Base-by-base conservation (phyloP, 1,284 basidiomycete species). In the Cutaneotrichosporon sp. region DNA sequence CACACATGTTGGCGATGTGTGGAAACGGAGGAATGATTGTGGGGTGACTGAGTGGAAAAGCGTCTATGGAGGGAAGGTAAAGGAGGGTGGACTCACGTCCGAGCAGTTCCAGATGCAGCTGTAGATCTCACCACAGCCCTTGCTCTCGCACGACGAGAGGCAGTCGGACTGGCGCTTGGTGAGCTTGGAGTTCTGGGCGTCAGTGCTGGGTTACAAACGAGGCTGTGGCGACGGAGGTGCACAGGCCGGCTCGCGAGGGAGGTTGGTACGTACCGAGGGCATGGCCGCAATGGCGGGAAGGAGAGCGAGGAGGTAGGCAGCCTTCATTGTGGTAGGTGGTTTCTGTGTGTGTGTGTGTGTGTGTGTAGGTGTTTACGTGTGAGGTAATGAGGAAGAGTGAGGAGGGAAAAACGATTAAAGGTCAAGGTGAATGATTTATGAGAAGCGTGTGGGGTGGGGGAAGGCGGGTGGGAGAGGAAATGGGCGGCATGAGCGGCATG, bases 81-180 rank as follows among this genome's bases (percentile, higher is more conserved):
- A 9, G 14, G 16, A 21, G 8, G 13, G 14, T 1, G n/a, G 34
- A 63, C 66, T 68, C 61, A 68, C 66, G 61, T 68, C 56, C 38
- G 63, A 68, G 22, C 22, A 18, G 51, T 68, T 49, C 66, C 66
- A 68, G 61, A 68, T 57, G 38, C 66, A 68, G 22, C 26, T 30
- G 36, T 47, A 60, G 61, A 61, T 62, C 36, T 65, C 60, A 16
- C 38, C 38, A 50, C 65, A 63, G 58, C 56, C 58, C 36, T 57
- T 51, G 21, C 63, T 55, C 56, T 66, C 62, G 63, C 71, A 70
- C 30, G 61, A 32, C 14, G 51, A 42, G 34, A 63, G 63, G 60
- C 70, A 71, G 52, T 38, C 52, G n/a, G 1, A 49, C 62, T 50
- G 67, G 67, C n/a, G 57, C 58, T 55, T 56, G 46, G 51, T 42